Evolutionary conservation across 225 moss, liverwort and hornwort genomes (phyloP).

Genomic region (Pleurozium schreberi): DNA sequence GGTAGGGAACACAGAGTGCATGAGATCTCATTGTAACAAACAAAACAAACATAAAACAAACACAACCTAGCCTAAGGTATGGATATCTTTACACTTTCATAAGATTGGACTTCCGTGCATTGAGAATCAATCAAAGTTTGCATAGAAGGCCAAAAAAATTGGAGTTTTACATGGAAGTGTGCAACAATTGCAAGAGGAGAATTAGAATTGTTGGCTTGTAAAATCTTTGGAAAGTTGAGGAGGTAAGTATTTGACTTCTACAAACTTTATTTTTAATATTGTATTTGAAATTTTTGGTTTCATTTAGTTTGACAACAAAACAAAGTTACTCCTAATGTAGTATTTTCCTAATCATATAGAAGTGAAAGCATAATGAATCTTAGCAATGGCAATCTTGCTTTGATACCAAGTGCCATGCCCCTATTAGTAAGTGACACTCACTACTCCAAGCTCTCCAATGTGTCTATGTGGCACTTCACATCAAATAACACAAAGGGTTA

Average conservation of each 20-base stretch:
- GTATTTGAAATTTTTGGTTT: no score
- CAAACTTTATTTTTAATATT: no score
- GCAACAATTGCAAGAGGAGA: neutral
- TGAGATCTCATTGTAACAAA: no score
- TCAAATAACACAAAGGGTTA: neutral
- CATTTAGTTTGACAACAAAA: neutral
- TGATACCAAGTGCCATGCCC: neutral
- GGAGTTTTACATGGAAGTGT: neutral
- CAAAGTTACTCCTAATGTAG: neutral
- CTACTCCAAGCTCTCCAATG: neutral
- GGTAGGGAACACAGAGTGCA: no score
- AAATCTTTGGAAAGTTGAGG: accelerated
- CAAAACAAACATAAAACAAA: no score
- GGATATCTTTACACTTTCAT: no score
- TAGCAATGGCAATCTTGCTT: neutral
- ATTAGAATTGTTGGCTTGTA: accelerated
- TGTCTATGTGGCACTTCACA: neutral
- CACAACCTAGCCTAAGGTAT: no score
- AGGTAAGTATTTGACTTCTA: neutral
- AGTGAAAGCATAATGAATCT: neutral
- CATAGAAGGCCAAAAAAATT: neutral
- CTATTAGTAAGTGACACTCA: neutral
- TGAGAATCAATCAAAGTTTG: neutral
- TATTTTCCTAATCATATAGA: neutral
- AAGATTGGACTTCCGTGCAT: neutral